Evolutionary conservation across 2,329 filamentous ascomycete species (phyloP).

Genomic region (Orbilia quercus): DNA sequence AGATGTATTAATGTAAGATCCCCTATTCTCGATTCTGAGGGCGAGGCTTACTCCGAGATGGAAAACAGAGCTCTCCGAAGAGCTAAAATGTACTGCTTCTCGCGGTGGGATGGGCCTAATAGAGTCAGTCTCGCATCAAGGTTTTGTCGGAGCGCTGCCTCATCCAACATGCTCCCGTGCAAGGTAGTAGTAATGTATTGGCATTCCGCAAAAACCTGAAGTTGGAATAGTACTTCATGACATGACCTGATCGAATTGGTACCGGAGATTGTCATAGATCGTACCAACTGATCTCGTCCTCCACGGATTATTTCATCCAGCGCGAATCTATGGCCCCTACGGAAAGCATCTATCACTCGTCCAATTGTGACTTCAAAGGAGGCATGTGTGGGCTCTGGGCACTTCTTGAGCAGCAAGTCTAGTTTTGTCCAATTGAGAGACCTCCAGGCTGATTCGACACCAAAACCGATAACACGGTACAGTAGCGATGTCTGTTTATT

Average conservation of each 20-base stretch:
- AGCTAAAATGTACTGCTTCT: conserved; percentile 93
- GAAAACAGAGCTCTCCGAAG: conserved; percentile 89
- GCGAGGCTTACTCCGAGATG: conserved; percentile 71
- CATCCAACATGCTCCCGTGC: conserved; percentile 10
- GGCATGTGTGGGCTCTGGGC: conserved; percentile 67
- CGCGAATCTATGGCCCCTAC: conserved; percentile 66
- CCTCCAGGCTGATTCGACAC: conserved; percentile 91
- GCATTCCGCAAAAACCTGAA: conserved; percentile 88
- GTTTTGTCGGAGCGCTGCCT: conserved; percentile 62
- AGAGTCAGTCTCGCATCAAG: conserved; percentile 84
- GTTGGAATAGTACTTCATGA: conserved; percentile 83
- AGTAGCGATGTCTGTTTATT: conserved; percentile 63
- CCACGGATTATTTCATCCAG: conserved; percentile 72
- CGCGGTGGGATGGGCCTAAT: conserved; percentile 85
- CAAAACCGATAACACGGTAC: conserved; percentile 76
- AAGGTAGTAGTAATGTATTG: conserved; percentile 65
- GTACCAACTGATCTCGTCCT: conserved; percentile 77
- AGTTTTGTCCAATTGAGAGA: conserved; percentile 82
- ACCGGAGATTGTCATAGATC: conserved; percentile 78
- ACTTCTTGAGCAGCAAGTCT: conserved; percentile 65
- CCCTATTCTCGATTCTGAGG: neutral
- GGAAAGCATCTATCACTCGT: conserved; percentile 72
- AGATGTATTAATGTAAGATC: neutral
- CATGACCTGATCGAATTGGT: conserved; percentile 85
- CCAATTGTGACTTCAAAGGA: conserved; percentile 89